phyloP scores from a whole-genome alignment of 306 rosid species.

The Cucurbita maxima region DNA sequence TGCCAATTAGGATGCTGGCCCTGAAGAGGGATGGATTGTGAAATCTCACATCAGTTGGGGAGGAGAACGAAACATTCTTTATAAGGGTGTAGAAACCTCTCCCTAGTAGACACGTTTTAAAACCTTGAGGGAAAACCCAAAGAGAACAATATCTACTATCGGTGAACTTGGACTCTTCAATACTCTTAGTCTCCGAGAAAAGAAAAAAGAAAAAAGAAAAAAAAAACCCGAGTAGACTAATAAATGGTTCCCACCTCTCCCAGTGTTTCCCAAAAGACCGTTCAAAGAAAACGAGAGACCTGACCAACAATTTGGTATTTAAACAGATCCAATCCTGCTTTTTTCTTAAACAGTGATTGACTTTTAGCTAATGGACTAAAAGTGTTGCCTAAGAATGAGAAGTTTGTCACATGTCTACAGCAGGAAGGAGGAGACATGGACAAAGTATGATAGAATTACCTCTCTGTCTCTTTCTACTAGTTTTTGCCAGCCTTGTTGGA shows the following conservation, averaged over 20 bases:
- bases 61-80: no score
- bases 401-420: conserved; percentile 6
- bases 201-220: background rate
- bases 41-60: no score
- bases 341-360: background rate
- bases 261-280: background rate
- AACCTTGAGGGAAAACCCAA: no score
- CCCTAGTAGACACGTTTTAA: no score
- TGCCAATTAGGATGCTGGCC: no score
- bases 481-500: background rate
- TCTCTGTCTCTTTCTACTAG: conserved; percentile 5
- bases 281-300: background rate
- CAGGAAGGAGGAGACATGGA: conserved; percentile 5
- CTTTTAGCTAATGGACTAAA: background rate
- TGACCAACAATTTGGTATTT: conserved; percentile 2
- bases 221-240: background rate
- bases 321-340: background rate
- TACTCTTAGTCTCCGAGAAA: background rate
- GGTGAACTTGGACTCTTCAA: no score
- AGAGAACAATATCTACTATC: no score
- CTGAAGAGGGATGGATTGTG: no score
- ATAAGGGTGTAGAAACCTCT: no score
- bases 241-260: background rate
- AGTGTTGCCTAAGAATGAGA: conserved; percentile 1
- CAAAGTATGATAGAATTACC: conserved; percentile 6